phyloP scores from a whole-genome alignment of 495 filamentous ascomycete genomes.

The Lophiotrema nucula region DNA sequence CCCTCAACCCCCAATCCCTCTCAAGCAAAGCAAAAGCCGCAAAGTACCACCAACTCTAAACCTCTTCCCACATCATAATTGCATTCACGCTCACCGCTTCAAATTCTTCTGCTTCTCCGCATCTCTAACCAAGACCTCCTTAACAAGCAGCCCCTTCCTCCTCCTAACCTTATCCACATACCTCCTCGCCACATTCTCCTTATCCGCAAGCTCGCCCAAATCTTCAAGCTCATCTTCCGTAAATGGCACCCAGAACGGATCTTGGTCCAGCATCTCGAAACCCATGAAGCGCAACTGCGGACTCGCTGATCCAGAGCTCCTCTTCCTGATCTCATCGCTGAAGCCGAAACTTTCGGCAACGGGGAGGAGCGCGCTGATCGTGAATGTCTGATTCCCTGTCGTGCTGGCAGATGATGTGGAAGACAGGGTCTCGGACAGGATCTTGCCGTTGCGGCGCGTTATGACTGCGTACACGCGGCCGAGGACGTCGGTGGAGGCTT shows the following conservation, averaged over 20 bases:
- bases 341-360: slow-evolving; percentile 96
- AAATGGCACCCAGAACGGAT: slow-evolving; percentile 96
- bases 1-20: too few relatives aligned
- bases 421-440: slow-evolving; percentile 86
- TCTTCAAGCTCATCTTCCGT: slow-evolving; percentile 98
- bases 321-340: slow-evolving; percentile 90
- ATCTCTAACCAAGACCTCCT: slow-evolving; percentile 74
- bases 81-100: slow-evolving; percentile 73
- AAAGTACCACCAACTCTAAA: too few relatives aligned
- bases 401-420: slow-evolving; percentile 49
- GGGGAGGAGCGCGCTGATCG: slow-evolving; percentile 79
- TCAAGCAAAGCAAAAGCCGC: too few relatives aligned
- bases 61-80: too few relatives aligned
- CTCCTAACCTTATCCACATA: slow-evolving; percentile 88
- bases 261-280: slow-evolving; percentile 84
- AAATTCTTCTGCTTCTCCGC: slow-evolving; percentile 99
- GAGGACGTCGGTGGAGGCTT: slow-evolving; percentile 91
- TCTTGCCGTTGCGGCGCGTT: slow-evolving; percentile 83
- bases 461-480: slow-evolving; percentile 93
- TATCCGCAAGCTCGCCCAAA: slow-evolving; percentile 86
- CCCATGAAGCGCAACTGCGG: slow-evolving; percentile 93
- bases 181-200: slow-evolving; percentile 90
- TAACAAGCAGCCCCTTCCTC: slow-evolving; percentile 83
- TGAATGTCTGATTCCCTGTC: slow-evolving; percentile 87
- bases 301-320: slow-evolving; percentile 83